Base-by-base conservation (phyloP, 768 basidiomycete genomes). In the Gloeostereum incarnatum region DNA sequence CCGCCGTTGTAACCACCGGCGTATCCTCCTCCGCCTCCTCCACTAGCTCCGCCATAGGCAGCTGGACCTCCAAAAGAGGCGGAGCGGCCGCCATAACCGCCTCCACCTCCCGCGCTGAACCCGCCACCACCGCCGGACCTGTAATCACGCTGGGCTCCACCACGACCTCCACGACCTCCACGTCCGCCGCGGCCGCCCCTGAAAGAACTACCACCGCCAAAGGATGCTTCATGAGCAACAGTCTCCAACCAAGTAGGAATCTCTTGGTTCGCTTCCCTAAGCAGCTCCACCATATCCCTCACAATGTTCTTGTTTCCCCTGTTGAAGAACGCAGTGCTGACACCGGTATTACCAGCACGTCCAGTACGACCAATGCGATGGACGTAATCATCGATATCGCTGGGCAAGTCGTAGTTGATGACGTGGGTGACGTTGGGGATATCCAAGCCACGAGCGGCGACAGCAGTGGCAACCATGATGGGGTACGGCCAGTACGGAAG, bases 401-500 rank as follows among this genome's bases (percentile, higher is more conserved):
- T 85, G 9, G 96, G 96, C 4, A 99, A 71, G 58, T 98, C 96
- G 61, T 97, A 98, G 61, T 97, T 94, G 68, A 98, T 73, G 54
- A 99, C 96, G 58, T 98, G 96, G 11, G 88, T 96, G 54, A 99
- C 96, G 60, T 99, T 96, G 45, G 96, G 96, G 51, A 99, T 98
- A 63, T 99, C 96, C 49, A 99, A 78, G 54, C 96, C 96, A 68
- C 96, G 91, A 40, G 96, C 96, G 23, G 96, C 96, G 40, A 99
- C 96, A 36, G 96, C 96, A 10, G 96, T 99, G 29, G 96, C 96
- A 41, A 99, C 96, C 51, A 99, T 68, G 62, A 98, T 83, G 23
- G 96, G 0, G 96, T 96, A 41, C 87, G 82, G 18, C 92, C 96
- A 9, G 79, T 82, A 40, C 88, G 82, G 86, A 99, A 99, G 6